These are phyloP conservation scores for Podospora appendiculata DNA, from an alignment of 495 filamentous ascomycete genomes.

Conservation along the genomic window DNA sequence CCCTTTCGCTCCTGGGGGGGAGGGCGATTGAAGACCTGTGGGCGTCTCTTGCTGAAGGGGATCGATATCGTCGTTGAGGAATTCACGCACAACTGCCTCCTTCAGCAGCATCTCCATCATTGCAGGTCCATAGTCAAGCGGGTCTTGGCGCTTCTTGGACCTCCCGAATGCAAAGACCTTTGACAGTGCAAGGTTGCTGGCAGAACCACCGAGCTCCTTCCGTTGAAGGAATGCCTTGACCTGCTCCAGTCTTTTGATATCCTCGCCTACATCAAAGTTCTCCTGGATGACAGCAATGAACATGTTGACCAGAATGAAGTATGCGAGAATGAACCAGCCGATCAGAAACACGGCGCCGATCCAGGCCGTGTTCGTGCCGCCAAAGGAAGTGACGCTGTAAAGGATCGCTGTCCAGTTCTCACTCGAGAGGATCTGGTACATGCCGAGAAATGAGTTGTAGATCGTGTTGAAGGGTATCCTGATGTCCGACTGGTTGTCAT, in stretches of 20 bases:
- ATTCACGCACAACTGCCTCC: constrained; percentile 88
- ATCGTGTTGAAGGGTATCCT: constrained; percentile 78
- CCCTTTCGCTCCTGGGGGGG: constrained; percentile 12
- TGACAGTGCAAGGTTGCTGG: constrained; percentile 73
- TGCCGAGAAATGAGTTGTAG: constrained; percentile 92
- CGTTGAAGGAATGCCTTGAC: constrained; percentile 89
- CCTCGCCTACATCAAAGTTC: constrained; percentile 98
- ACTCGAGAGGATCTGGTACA: constrained; percentile 97
- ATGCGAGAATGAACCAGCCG: constrained; percentile 89
- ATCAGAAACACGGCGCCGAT: constrained; percentile 89
- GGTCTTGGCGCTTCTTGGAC: constrained; percentile 60
- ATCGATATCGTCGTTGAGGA: constrained; percentile 67
- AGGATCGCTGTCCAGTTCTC: constrained; percentile 91
- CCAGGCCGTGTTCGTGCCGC: constrained; percentile 68
- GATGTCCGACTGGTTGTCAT: constrained; percentile 49
- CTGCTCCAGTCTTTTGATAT: constrained; percentile 94
- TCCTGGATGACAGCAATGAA: constrained; percentile 99
- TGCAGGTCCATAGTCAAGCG: constrained; percentile 78
- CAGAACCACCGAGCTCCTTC: constrained; percentile 63
- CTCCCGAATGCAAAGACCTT: constrained; percentile 79
- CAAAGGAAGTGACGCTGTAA: constrained; percentile 70
- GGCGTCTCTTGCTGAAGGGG: constrained; percentile 29
- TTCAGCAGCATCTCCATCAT: constrained; percentile 93
- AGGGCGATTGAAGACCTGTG: constrained; percentile 27
- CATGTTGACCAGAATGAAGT: constrained; percentile 98